Evolutionary conservation across 345 rosid genomes (phyloP).

Genomic region (Diplotaxis tenuifolia): DNA sequence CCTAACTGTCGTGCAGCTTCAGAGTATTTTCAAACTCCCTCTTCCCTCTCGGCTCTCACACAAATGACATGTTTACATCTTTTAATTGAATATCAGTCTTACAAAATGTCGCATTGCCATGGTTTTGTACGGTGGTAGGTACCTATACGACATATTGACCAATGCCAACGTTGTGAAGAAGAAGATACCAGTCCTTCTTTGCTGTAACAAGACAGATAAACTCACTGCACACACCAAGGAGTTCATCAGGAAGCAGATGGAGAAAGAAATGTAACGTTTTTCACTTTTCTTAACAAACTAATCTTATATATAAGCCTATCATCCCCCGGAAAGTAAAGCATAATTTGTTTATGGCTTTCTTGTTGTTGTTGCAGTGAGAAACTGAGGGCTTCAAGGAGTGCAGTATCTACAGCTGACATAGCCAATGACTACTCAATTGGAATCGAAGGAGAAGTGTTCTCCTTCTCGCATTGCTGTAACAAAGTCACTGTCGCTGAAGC

Average conservation of each 20-base stretch:
- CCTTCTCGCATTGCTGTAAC: slow-evolving; percentile 75
- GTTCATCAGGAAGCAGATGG: slow-evolving; percentile 83
- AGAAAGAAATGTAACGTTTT: slow-evolving; percentile 87
- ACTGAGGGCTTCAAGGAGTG: slow-evolving; percentile 55
- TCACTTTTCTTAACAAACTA: neutral
- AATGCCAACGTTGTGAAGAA: slow-evolving; percentile 70
- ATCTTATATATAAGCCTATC: too few species aligned
- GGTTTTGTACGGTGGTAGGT: too few species aligned
- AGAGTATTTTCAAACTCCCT: too few species aligned
- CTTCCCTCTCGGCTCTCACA: too few species aligned
- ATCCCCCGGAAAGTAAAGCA: neutral
- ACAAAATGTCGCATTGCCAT: too few species aligned
- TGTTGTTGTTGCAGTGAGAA: slow-evolving; percentile 1
- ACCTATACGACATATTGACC: slow-evolving; percentile 85
- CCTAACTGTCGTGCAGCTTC: slow-evolving; percentile 67
- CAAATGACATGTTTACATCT: too few species aligned
- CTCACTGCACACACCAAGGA: slow-evolving; percentile 95
- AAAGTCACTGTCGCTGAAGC: slow-evolving; percentile 70
- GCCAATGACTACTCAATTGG: slow-evolving; percentile 80
- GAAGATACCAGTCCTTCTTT: slow-evolving; percentile 75
- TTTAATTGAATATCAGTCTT: too few species aligned
- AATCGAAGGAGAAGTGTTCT: slow-evolving; percentile 62
- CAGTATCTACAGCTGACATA: slow-evolving; percentile 77
- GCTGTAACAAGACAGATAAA: slow-evolving; percentile 96
- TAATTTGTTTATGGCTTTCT: neutral